phyloP scores from a whole-genome alignment of 176 grass and related monocot species.

The Cymbopogon citratus region DNA sequence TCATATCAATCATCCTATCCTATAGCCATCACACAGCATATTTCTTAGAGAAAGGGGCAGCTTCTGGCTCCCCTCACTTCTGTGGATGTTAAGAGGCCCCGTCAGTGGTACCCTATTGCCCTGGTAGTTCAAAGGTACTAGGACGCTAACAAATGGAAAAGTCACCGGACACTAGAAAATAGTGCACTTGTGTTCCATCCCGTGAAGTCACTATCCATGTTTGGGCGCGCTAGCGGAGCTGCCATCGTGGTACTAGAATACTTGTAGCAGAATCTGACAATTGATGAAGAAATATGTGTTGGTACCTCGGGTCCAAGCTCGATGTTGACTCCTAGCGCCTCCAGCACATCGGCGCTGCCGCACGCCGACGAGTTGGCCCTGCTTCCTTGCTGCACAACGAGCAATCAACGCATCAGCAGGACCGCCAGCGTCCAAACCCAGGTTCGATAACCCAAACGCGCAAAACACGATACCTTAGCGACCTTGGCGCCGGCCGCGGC shows the following conservation, averaged over 20 bases:
- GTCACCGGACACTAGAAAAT: not conserved
- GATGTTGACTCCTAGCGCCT: conserved; percentile 82
- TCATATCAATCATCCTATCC: conserved; percentile 11
- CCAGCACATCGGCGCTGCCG: conserved; percentile 91
- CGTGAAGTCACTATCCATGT: not conserved
- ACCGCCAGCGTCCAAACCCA: not conserved
- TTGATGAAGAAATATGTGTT: not conserved
- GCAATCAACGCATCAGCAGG: not conserved
- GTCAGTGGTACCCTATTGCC: not conserved
- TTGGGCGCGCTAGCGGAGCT: not conserved
- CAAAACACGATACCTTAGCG: conserved; percentile 53
- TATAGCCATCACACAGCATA: not conserved
- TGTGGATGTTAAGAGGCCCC: not conserved
- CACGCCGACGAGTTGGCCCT: conserved; percentile 93
- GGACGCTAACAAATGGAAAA: not conserved
- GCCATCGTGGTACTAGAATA: not conserved
- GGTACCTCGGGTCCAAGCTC: conserved; percentile 76
- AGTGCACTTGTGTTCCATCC: not conserved
- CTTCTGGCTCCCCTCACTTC: not conserved
- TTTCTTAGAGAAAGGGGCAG: conserved; percentile 7
- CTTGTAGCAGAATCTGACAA: not conserved
- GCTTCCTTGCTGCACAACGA: conserved; percentile 76
- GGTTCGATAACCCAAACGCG: not conserved
- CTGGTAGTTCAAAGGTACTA: not conserved
- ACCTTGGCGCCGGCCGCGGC: conserved; percentile 81